Base-by-base conservation (phyloP, 2,329 filamentous ascomycete genomes). In the Nemania sp. region DNA sequence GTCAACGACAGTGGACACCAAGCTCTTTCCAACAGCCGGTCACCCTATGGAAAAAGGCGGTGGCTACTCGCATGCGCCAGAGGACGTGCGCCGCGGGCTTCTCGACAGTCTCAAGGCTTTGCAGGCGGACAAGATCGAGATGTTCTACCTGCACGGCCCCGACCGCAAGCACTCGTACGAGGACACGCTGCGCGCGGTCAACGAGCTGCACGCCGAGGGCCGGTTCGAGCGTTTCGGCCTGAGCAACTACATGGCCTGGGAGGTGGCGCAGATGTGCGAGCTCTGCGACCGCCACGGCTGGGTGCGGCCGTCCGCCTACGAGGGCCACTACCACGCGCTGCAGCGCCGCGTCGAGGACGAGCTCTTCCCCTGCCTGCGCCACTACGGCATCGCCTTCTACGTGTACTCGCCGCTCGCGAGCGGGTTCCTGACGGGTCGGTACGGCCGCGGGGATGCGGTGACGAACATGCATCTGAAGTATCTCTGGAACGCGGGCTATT, bases 311-410 rank as follows among this genome's bases (percentile, higher is more conserved):
- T 68, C 65, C 2, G 73, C 77, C 2, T 80, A 78, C 55, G 73
- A 81, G 59, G 77, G 78, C 1, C 68, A 74, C 9, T 80, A 80
- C 62, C 78, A 79, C 50, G 66, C 72, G 8, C 62, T 80, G 7
- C 69, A 70, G 3, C 70, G 78, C 39, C 64, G 68, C 3, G 68
- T 66, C 8, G 78, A 80, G 51, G 66, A 68, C 20, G 68, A 72
- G 17, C 63, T 80, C 4, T 71, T 79, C 20, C 73, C 76, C 0
- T 49, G 73, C 0, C 61, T 79, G 9, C 69, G 76, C 4, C 68
- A 73, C 46, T 61, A 75, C 28, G 67, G 66, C 5, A 76, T 80
- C 1, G 63, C 71, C 0, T 79, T 78, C 49, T 75, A 74, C 55
- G 75, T 72, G 0, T 80, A 72, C 54, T 74, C 70, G 26, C 55